Percentiles rank a stretch among this genome's conserved stretches.
These are phyloP conservation scores for Sechiopsis laciniata DNA, from an alignment of 306 rosid species.

Conservation along the genomic window DNA sequence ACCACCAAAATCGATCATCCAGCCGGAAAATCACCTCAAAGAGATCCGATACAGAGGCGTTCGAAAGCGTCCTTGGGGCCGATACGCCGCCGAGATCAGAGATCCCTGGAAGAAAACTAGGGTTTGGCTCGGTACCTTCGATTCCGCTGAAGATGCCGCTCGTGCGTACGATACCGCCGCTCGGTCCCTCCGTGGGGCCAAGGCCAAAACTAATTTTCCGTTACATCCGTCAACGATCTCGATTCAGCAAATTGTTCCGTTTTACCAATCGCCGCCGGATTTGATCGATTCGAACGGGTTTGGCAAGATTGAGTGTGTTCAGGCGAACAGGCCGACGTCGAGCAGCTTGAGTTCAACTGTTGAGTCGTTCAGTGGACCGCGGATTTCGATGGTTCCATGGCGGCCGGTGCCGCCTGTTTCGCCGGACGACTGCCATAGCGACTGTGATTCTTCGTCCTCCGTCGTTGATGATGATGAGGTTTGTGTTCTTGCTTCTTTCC, in stretches of 20 bases:
- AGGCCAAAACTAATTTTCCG: slow-evolving; percentile 76
- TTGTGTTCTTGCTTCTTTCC: slow-evolving; percentile 37
- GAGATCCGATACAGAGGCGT: slow-evolving; percentile 74
- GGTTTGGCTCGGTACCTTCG: slow-evolving; percentile 87
- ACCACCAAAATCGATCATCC: neutral
- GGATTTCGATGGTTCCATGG: slow-evolving; percentile 21
- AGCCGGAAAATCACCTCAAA: slow-evolving; percentile 20
- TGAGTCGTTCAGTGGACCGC: slow-evolving; percentile 80
- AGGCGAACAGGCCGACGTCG: slow-evolving; percentile 48
- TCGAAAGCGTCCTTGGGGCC: slow-evolving; percentile 80
- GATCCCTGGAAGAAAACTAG: slow-evolving; percentile 81
- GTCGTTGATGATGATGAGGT: slow-evolving; percentile 67
- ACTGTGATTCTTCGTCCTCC: slow-evolving; percentile 79
- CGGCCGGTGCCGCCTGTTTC: slow-evolving; percentile 20
- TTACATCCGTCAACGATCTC: too few relatives aligned
- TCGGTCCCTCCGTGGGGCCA: slow-evolving; percentile 57
- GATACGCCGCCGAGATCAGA: slow-evolving; percentile 88
- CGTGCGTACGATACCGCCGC: slow-evolving; percentile 80
- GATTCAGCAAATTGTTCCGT: too few relatives aligned
- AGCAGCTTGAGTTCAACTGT: slow-evolving; percentile 90
- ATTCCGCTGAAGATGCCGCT: slow-evolving; percentile 77
- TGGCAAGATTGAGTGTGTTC: too few relatives aligned
- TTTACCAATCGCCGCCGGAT: too few relatives aligned
- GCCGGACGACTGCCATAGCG: slow-evolving; percentile 69
- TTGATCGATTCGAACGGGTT: too few relatives aligned